Evolutionary conservation across 768 basidiomycete genomes (phyloP).

Genomic region (Termitomyces sp.): DNA sequence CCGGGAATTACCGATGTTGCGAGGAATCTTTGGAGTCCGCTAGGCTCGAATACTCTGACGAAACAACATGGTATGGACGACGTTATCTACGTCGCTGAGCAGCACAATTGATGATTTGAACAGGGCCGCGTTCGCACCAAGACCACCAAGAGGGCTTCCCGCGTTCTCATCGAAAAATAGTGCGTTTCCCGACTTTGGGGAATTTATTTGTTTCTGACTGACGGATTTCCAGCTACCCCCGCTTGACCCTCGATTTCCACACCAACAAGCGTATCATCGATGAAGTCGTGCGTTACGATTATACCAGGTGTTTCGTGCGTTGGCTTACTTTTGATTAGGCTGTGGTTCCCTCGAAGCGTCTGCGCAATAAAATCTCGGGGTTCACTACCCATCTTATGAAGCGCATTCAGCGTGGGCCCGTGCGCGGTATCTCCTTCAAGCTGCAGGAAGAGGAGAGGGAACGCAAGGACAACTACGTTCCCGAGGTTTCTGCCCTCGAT

Average conservation of each 20-base stretch:
- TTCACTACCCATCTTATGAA: constrained; percentile 99
- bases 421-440: constrained; percentile 99
- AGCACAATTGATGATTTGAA: background rate
- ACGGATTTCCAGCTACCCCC: constrained; percentile 75
- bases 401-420: constrained; percentile 97
- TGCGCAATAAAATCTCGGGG: constrained; percentile 99
- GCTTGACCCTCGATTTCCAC: constrained; percentile 98
- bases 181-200: constrained; percentile 34
- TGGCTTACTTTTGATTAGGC: constrained; percentile 44
- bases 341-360: constrained; percentile 94
- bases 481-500: constrained; percentile 96
- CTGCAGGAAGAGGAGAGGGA: constrained; percentile 99
- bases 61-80: constrained; percentile 49
- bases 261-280: constrained; percentile 99
- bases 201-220: background rate
- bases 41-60: constrained; percentile 18
- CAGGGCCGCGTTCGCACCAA: constrained; percentile 99
- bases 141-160: constrained; percentile 99
- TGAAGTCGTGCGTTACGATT: constrained; percentile 68
- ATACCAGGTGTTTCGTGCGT: background rate
- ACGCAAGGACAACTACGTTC: constrained; percentile 99
- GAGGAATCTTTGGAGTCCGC: constrained; percentile 1
- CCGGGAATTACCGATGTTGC: constrained; percentile 29
- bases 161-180: constrained; percentile 99
- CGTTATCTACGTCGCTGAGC: background rate